These are phyloP conservation scores for Syzygium jambos DNA, from an alignment of 345 rosid genomes.

Conservation along the genomic window DNA sequence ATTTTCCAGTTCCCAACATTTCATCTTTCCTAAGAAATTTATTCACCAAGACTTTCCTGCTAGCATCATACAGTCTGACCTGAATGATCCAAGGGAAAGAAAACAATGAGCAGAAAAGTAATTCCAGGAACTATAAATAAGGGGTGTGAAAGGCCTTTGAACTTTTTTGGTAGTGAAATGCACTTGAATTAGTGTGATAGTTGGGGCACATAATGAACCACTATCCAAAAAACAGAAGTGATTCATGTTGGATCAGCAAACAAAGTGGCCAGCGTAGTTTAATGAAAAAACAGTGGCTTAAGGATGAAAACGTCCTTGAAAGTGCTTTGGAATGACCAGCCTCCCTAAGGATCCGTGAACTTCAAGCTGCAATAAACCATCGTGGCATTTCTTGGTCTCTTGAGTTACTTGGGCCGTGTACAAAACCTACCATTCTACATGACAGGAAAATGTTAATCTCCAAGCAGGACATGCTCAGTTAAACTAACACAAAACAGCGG, in stretches of 20 bases:
- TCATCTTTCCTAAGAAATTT: constrained; percentile 48
- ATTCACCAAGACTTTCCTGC: constrained; percentile 21
- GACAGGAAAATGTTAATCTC: neutral
- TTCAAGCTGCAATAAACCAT: constrained; percentile 31
- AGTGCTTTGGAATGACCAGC: constrained; percentile 15
- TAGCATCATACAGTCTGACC: constrained; percentile 46
- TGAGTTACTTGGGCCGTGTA: constrained; percentile 48
- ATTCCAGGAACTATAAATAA: neutral
- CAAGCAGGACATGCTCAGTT: neutral
- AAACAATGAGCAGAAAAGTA: neutral
- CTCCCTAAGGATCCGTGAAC: constrained; percentile 20
- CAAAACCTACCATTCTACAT: constrained; percentile 44
- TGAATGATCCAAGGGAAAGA: constrained; percentile 8
- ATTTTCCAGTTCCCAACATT: constrained; percentile 33
- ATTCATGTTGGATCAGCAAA: neutral
- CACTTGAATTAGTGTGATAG: neutral
- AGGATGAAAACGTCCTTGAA: neutral
- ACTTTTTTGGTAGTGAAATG: neutral
- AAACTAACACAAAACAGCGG: neutral
- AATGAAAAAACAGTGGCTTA: neutral
- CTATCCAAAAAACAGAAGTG: neutral
- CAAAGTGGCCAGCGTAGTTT: neutral
- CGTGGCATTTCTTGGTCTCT: constrained; percentile 58
- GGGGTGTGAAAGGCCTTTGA: neutral
- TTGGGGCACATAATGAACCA: neutral